phyloP scores from a whole-genome alignment of 2,329 filamentous ascomycete species.

The Paramyrothecium roridum region DNA sequence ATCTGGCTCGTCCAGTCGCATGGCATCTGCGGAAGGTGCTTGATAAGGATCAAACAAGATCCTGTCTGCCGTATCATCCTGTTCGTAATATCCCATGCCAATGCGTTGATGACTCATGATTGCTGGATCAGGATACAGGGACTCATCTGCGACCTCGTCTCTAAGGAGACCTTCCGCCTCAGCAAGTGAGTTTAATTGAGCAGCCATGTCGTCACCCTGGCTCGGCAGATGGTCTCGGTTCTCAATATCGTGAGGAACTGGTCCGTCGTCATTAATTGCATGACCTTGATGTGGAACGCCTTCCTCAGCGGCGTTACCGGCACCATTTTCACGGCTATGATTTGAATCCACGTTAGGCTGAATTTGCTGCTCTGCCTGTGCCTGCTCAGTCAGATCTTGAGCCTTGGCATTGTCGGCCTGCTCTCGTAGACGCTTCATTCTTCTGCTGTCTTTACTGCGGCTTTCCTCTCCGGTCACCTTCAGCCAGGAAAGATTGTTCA shows the following conservation, averaged over 20 bases:
- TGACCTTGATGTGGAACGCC: slow-evolving; percentile 23
- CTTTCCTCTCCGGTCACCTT: slow-evolving; percentile 56
- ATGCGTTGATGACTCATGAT: slow-evolving; percentile 45
- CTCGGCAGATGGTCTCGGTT: neutral
- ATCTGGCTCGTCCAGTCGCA: slow-evolving; percentile 41
- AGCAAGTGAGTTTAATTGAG: slow-evolving; percentile 2
- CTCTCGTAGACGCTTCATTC: slow-evolving; percentile 54
- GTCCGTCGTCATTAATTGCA: neutral
- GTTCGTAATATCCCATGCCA: slow-evolving; percentile 60
- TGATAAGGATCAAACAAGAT: slow-evolving; percentile 60
- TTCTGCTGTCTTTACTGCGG: slow-evolving; percentile 52
- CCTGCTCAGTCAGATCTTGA: slow-evolving; percentile 35
- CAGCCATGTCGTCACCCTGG: slow-evolving; percentile 8
- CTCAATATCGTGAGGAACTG: neutral
- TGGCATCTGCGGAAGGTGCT: slow-evolving; percentile 42
- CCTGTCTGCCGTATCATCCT: slow-evolving; percentile 53
- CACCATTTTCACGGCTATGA: slow-evolving; percentile 2
- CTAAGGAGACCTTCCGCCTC: slow-evolving; percentile 14
- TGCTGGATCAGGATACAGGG: slow-evolving; percentile 48
- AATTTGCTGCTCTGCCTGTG: slow-evolving; percentile 18
- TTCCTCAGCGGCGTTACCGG: slow-evolving; percentile 3
- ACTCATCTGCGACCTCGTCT: slow-evolving; percentile 23
- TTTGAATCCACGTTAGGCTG: slow-evolving; percentile 7
- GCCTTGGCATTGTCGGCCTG: slow-evolving; percentile 57
- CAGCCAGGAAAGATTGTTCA: slow-evolving; percentile 85